A percentile compares a stretch with the other conserved stretches of the same genome.
Conservation (phyloP, 78 protist species). For the Corallochytrium limacisporum region DNA sequence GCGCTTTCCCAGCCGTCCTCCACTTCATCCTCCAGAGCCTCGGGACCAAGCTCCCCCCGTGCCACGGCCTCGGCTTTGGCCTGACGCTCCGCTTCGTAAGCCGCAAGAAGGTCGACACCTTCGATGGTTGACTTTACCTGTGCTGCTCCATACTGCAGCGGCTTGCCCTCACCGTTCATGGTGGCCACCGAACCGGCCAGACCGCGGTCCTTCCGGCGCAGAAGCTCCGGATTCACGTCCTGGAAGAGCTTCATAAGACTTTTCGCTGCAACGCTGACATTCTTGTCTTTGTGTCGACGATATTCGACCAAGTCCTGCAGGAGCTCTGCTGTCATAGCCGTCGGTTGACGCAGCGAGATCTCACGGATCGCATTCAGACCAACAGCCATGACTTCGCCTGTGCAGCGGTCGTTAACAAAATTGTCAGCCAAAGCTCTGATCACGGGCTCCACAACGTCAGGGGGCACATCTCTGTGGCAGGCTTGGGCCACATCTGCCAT, state of each 20-base stretch:
- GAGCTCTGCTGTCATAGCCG: slow-evolving; percentile 47
- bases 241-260: slow-evolving; percentile 56
- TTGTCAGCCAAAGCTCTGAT: slow-evolving; percentile 45
- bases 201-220: slow-evolving; percentile 47
- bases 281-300: slow-evolving; percentile 38
- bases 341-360: slow-evolving; percentile 63
- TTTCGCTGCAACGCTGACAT: slow-evolving; percentile 62
- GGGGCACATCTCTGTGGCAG: slow-evolving; percentile 74
- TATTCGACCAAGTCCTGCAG: slow-evolving; percentile 57
- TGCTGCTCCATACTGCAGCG: no score
- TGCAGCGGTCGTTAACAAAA: slow-evolving; percentile 64
- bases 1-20: no score
- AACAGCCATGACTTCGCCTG: slow-evolving; percentile 62
- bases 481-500: slow-evolving; percentile 66
- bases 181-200: no score
- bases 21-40: no score
- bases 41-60: no score
- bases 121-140: no score
- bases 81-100: no score
- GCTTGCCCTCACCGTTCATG: no score
- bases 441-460: slow-evolving; percentile 72
- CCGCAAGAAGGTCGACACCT: no score
- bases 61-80: no score
- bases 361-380: slow-evolving; percentile 78
- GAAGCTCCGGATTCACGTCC: slow-evolving; percentile 51